Percentiles rank a stretch among this genome's conserved stretches.
These are phyloP conservation scores for Colletotrichum sp. DNA, from an alignment of 2,329 filamentous ascomycete species.

Conservation along the genomic window DNA sequence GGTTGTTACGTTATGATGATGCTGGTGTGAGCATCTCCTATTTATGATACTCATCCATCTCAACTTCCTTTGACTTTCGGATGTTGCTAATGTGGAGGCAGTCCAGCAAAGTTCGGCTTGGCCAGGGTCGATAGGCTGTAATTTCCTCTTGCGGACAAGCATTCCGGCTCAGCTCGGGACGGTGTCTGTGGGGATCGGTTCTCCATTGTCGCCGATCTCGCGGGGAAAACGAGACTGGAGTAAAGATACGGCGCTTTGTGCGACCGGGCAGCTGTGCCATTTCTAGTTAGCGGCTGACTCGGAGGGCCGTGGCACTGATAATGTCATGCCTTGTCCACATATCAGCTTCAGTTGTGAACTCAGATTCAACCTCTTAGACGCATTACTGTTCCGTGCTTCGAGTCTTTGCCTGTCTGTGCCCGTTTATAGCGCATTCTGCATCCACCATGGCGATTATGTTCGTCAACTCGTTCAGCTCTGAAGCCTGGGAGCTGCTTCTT, in stretches of 20 bases:
- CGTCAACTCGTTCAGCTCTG: not conserved
- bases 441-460: not conserved
- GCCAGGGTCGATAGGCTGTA: conserved; percentile 9
- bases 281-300: not conserved
- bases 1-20: not conserved
- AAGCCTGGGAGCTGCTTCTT: not conserved
- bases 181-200: conserved; percentile 2
- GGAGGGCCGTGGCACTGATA: not conserved
- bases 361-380: not conserved
- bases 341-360: not conserved
- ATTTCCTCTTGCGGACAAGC: conserved; percentile 14
- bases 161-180: conserved; percentile 8
- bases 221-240: conserved; percentile 4
- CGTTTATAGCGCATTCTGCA: not conserved
- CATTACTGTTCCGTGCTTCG: not conserved
- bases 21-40: not conserved
- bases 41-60: not conserved
- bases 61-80: not conserved
- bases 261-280: not conserved
- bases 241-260: not conserved
- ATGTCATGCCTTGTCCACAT: not conserved
- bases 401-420: not conserved
- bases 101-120: not conserved
- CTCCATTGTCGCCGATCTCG: not conserved
- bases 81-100: not conserved